Evolutionary conservation across 2,329 filamentous ascomycete genomes (phyloP), one percentile per base, ranked within the genome.

Genomic region (Pyricularia pennisetigena): DNA sequence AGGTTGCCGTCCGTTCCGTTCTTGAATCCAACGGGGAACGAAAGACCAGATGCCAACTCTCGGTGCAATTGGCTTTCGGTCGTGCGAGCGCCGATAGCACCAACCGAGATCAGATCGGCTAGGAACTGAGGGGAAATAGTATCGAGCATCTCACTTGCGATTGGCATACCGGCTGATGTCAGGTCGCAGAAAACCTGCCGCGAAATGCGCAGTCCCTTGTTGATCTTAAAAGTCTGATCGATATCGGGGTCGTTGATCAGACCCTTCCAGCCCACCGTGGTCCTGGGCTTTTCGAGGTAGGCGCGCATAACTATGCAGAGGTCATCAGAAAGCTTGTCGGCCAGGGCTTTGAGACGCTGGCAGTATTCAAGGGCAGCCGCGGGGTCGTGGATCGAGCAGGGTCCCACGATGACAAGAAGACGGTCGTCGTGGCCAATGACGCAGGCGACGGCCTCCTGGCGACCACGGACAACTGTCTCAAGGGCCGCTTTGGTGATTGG

Each of bases 21-120:
- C 87, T 99, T 99, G 90, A 99, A 99, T 67, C 95, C 95, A 12
- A 99, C 93, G 1, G 95, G 95, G 90, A 97, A 98, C 73, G 91
- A 96, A 49, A 98, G 84, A 76, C 95, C 95, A 67, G 91, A 95
- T 26, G 95, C 94, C 71, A 99, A 83, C 81, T 99, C 95, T 68
- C 95, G 90, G 80, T 99, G 95, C 71, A 98, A 85, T 82, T 99
- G 95, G 67, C 90, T 94, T 82, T 99, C 95, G 2, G 95, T 98
- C 24, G 95, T 99, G 70, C 95, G 87, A n/a, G 95, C 95, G 68
- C 95, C 95, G 73, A 99, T 90, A 30, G 95, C 95, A 68, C 95
- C 95, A 14, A 97, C 89, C 54, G 92, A 96, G 73, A 98, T 85
- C 75, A 97, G 80, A 79, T 99, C 95, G 67, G 94, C 93, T 66